Base-by-base conservation (phyloP, 345 rosid species). In the Mangifera indica region DNA sequence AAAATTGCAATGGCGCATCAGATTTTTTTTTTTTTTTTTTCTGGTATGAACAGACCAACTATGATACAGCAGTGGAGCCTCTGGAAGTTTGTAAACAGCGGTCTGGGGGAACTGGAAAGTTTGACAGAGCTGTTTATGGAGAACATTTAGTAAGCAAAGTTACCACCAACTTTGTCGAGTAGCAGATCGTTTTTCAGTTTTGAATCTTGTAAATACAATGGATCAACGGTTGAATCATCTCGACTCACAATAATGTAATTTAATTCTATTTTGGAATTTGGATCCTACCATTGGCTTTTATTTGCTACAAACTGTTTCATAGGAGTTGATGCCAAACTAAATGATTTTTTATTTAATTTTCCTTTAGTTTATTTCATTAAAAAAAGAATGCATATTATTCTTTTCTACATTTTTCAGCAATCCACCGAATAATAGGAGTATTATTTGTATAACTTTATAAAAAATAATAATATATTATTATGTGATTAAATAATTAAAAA, bases 81-180 rank as follows among this genome's bases (percentile, higher is more conserved):
- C 63, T 87, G 69, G 97, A 92, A 49, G 52, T 82, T 11, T 94
- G 93, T 60, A 81, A 78, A 71, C 24, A 74, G 76, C 84, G 66
- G 68, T 81, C 80, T 4, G 91, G 87, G 25, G 92, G 82, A 55
- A 32, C 63, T 12, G 79, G 65, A 59, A 84, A 81, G 83, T 85
- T 83, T 67, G 80, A 67, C 54, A 84, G 60, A 65, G 97, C 97
- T 42, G 84, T 88, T 48, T 91, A 91, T 59, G 97, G 94, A 63
- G 91, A 93, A 82, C 96, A 94, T 86, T 72, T 94, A n/a, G 90
- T 84, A 6, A 77, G 87, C 80, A 91, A 89, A 84, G 93, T 91
- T 18, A 75, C 73, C 25, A 88, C 90, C 1, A 91, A 90, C 75
- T 91, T 90, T 37, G 87, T 81, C 46, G 59, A 69, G 72, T 83